These are phyloP conservation scores for Physcomitrium patens DNA, from an alignment of 225 moss, liverwort and hornwort genomes.

Conservation along the genomic window DNA sequence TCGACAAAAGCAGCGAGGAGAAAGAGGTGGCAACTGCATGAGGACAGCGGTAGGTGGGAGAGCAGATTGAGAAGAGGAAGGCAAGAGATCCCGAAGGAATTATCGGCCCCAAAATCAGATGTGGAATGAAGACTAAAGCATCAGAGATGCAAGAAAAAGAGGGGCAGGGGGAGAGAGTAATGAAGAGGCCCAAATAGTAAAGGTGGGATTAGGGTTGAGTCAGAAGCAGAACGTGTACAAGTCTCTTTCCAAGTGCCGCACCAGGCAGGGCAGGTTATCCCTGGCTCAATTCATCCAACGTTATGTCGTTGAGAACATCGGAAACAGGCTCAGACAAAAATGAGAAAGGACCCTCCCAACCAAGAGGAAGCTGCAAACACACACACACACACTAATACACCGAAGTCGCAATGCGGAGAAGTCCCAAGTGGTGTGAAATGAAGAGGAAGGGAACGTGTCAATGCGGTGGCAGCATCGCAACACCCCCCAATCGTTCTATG, in stretches of 20 bases:
- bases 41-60: conserved; percentile 32
- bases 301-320: conserved; percentile 24
- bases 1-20: conserved; percentile 16
- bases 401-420: background rate
- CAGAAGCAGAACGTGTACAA: background rate
- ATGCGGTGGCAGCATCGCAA: conserved; percentile 15
- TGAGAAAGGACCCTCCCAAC: conserved; percentile 2
- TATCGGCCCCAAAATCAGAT: conserved; percentile 25
- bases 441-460: conserved; percentile 21
- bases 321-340: conserved; percentile 28
- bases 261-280: too few species aligned
- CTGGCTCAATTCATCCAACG: background rate
- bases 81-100: conserved; percentile 32
- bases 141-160: too few species aligned
- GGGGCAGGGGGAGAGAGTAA: too few species aligned
- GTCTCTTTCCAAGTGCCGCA: background rate
- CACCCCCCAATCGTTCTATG: conserved; percentile 16
- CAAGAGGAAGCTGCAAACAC: background rate
- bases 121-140: background rate
- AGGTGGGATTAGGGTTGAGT: conserved; percentile 41
- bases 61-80: conserved; percentile 29
- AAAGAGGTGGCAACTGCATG: conserved; percentile 37
- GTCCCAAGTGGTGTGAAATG: background rate
- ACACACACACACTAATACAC: background rate
- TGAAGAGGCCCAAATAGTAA: background rate